Evolutionary conservation across 2,329 filamentous ascomycete genomes (phyloP).

Genomic region (Calonectria hongkongensis): DNA sequence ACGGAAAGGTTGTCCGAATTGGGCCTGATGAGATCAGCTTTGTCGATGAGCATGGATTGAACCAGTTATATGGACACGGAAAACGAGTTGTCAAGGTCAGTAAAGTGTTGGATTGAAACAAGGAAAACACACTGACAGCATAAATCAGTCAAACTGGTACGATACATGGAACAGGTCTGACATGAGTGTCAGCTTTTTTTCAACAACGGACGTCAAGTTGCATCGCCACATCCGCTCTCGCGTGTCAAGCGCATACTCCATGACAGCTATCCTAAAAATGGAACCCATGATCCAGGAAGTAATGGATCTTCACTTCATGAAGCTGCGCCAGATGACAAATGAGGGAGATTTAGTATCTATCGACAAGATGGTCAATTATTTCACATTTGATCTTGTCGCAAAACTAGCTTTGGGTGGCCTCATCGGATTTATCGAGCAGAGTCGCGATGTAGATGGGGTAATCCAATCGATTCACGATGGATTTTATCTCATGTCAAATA

Average conservation of each 20-base stretch:
- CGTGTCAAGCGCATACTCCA: constrained; percentile 38
- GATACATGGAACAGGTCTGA: constrained; percentile 38
- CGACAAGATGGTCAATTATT: constrained; percentile 39
- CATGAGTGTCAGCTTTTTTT: constrained; percentile 43
- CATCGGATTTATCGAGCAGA: constrained; percentile 41
- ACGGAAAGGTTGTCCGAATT: constrained; percentile 41
- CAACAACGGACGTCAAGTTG: constrained; percentile 26
- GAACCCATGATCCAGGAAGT: constrained; percentile 37
- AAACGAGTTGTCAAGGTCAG: constrained; percentile 34
- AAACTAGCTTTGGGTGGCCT: constrained; percentile 36
- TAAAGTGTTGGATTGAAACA: neutral
- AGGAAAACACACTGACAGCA: neutral
- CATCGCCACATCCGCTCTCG: constrained; percentile 40
- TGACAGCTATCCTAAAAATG: constrained; percentile 41
- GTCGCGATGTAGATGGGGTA: constrained; percentile 35
- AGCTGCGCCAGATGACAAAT: constrained; percentile 28
- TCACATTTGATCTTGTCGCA: constrained; percentile 39
- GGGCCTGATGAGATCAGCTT: constrained; percentile 40
- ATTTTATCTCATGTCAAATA: constrained; percentile 43
- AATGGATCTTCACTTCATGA: constrained; percentile 35
- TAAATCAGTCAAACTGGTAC: constrained; percentile 28
- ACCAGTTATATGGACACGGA: constrained; percentile 33
- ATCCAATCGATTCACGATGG: constrained; percentile 43
- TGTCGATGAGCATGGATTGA: constrained; percentile 15
- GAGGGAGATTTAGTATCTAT: neutral